phyloP scores from a whole-genome alignment of 1,139 yeast genomes.

The Taphrina flavorubra region DNA sequence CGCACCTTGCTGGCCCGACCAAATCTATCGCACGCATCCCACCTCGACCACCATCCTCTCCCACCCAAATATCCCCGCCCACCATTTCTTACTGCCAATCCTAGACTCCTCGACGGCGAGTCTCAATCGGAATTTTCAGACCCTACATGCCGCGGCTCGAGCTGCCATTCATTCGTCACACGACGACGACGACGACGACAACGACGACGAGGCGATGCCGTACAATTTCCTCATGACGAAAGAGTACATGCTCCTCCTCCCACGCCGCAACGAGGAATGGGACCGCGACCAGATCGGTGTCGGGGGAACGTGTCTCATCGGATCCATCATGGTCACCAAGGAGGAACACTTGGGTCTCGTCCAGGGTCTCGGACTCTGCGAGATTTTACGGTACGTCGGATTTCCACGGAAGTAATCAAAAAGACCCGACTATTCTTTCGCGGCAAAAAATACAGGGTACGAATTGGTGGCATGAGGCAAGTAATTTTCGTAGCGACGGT shows the following conservation, averaged over 20 bases:
- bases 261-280: constrained; percentile 32
- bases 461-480: neutral
- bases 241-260: constrained; percentile 30
- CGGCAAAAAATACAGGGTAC: no score
- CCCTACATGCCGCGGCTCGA: constrained; percentile 16
- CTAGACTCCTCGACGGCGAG: neutral
- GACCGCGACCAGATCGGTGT: constrained; percentile 30
- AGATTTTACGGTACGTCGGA: constrained; percentile 16
- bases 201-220: constrained; percentile 17
- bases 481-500: neutral
- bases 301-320: constrained; percentile 37
- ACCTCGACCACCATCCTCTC: neutral
- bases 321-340: constrained; percentile 31
- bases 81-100: constrained; percentile 11
- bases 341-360: constrained; percentile 5
- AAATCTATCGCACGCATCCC: neutral
- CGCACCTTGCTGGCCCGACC: constrained; percentile 17
- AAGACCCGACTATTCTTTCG: neutral
- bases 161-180: constrained; percentile 3
- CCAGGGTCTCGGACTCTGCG: neutral
- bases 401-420: neutral
- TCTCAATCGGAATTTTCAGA: neutral
- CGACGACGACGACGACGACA: constrained; percentile 7
- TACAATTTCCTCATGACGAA: constrained; percentile 35
- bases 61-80: constrained; percentile 3